These are phyloP conservation scores for Pseudonitzschia multiseries DNA, from an alignment of 108 stramenopile species.

Conservation along the genomic window DNA sequence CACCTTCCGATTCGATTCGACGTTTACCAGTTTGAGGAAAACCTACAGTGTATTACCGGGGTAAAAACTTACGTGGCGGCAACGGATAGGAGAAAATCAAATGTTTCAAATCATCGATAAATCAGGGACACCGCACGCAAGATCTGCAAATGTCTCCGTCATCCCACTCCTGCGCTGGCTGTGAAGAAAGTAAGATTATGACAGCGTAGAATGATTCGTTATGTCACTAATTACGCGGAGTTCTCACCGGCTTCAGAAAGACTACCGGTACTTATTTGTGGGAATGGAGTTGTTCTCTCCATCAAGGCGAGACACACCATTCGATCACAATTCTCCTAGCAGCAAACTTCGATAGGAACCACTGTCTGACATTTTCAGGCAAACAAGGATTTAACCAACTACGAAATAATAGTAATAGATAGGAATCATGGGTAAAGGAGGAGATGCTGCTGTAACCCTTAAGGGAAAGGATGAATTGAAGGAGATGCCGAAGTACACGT, in stretches of 20 bases:
- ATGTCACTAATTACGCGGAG: background rate
- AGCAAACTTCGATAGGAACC: slow-evolving; percentile 6
- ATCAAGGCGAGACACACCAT: background rate
- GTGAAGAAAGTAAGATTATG: background rate
- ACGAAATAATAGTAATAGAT: background rate
- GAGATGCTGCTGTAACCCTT: slow-evolving; percentile 45
- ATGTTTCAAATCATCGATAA: background rate
- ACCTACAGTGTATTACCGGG: too few species aligned
- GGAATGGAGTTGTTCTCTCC: background rate
- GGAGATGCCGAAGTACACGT: slow-evolving; percentile 63
- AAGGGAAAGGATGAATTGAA: slow-evolving; percentile 40
- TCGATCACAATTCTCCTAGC: background rate
- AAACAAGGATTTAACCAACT: background rate
- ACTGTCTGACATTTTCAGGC: background rate
- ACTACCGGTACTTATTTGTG: background rate
- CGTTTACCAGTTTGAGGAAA: too few species aligned
- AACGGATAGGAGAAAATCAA: background rate
- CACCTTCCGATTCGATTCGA: background rate
- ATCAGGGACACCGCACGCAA: background rate
- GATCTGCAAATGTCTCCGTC: background rate
- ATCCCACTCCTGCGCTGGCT: background rate
- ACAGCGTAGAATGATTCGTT: background rate
- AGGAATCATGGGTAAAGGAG: slow-evolving; percentile 85
- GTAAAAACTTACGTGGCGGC: background rate
- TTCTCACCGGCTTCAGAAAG: background rate